Evolutionary conservation across 2,329 filamentous ascomycete genomes (phyloP).

Genomic region (Tolypocladium capitatum): DNA sequence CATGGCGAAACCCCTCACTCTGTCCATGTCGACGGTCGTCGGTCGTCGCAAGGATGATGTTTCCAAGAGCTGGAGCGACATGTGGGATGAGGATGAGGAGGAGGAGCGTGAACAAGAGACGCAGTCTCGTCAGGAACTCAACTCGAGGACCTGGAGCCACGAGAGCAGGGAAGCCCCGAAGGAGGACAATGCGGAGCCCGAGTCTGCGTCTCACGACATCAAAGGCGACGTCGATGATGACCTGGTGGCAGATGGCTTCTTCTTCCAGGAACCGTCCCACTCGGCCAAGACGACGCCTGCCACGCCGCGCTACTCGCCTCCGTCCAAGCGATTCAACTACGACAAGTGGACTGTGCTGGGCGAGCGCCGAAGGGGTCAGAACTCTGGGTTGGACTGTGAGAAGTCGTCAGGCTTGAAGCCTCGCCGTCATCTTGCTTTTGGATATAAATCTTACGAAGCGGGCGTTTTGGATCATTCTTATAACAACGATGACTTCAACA

Average conservation of each 20-base stretch:
- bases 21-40: constrained; percentile 68
- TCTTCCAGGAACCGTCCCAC: constrained; percentile 52
- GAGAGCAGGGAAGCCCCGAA: constrained; percentile 40
- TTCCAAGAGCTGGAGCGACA: constrained; percentile 98
- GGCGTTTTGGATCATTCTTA: constrained; percentile 34
- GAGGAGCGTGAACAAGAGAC: constrained; percentile 55
- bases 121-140: constrained; percentile 48
- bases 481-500: constrained; percentile 20
- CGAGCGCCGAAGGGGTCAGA: constrained; percentile 62
- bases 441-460: constrained; percentile 33
- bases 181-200: constrained; percentile 8
- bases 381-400: constrained; percentile 33
- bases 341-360: constrained; percentile 90
- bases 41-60: constrained; percentile 64
- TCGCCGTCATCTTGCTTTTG: constrained; percentile 35
- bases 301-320: constrained; percentile 48
- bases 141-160: constrained; percentile 67
- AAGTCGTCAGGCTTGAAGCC: constrained; percentile 36
- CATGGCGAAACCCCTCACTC: constrained; percentile 60
- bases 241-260: constrained; percentile 54
- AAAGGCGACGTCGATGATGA: constrained; percentile 48
- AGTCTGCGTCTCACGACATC: constrained; percentile 16
- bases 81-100: constrained; percentile 88
- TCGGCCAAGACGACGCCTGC: constrained; percentile 21
- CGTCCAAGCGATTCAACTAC: constrained; percentile 46